phyloP scores from a whole-genome alignment of 75 land plant species.

The Gnetum montanum region DNA sequence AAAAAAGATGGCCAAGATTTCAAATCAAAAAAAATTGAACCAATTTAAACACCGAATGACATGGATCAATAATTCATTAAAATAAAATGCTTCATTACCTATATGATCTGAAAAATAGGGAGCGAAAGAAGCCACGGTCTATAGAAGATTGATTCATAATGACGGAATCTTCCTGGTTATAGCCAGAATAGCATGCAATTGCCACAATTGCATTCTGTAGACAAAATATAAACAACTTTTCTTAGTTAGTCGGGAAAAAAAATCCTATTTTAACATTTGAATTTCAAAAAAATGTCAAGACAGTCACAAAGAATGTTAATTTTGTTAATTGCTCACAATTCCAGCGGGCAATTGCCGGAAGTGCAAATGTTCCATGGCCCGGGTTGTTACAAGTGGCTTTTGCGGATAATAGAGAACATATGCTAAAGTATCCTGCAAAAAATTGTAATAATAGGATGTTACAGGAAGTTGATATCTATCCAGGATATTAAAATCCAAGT shows the following conservation, averaged over 20 bases:
- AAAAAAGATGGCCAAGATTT: slow-evolving; percentile 88
- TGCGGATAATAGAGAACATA: slow-evolving; percentile 97
- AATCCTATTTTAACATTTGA: neutral
- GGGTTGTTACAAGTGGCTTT: slow-evolving; percentile 93
- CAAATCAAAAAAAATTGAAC: slow-evolving; percentile 47
- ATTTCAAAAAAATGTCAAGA: neutral
- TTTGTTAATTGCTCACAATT: slow-evolving; percentile 56
- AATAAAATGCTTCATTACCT: slow-evolving; percentile 33
- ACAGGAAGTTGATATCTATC: neutral
- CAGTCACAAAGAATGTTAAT: slow-evolving; percentile 3
- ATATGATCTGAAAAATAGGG: slow-evolving; percentile 93
- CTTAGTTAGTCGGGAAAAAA: neutral
- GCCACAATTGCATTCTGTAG: slow-evolving; percentile 92
- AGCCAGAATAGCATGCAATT: slow-evolving; percentile 94
- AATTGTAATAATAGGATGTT: no score
- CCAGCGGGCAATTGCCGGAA: slow-evolving; percentile 97
- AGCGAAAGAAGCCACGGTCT: slow-evolving; percentile 94
- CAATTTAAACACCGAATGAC: neutral
- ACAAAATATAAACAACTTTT: slow-evolving; percentile 9
- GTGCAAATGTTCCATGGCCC: slow-evolving; percentile 98
- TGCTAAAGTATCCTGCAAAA: slow-evolving; percentile 86
- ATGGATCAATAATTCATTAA: neutral
- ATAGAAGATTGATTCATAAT: slow-evolving; percentile 98
- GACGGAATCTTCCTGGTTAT: slow-evolving; percentile 96
- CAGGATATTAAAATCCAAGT: neutral